A percentile compares a stretch with the other conserved stretches of the same genome.
phyloP scores from a whole-genome alignment of 495 filamentous ascomycete genomes.

The Rusavskia elegans region DNA sequence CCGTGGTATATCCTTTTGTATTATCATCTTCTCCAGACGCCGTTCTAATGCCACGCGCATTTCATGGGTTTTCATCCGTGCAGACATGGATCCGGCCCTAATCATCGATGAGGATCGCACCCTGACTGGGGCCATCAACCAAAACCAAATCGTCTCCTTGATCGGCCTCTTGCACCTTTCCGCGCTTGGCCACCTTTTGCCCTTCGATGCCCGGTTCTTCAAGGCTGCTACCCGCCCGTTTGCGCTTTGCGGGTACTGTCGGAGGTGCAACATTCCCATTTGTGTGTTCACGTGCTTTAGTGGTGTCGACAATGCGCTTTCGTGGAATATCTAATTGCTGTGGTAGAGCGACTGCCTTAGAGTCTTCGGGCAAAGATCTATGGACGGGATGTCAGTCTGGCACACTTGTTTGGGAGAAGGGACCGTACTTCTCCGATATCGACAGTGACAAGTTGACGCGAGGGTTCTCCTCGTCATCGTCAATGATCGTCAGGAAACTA shows the following conservation, averaged over 20 bases:
- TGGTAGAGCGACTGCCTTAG: constrained; percentile 28
- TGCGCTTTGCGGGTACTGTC: constrained; percentile 6
- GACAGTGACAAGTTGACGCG: constrained; percentile 69
- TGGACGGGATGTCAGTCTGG: constrained; percentile 3
- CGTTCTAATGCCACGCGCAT: too few relatives aligned
- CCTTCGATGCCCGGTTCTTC: constrained; percentile 26
- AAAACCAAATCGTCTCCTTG: constrained; percentile 28
- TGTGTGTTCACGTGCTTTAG: constrained; percentile 5
- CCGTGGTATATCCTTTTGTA: too few relatives aligned
- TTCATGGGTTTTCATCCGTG: too few relatives aligned
- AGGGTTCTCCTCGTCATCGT: constrained; percentile 69
- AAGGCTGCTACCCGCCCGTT: constrained; percentile 27
- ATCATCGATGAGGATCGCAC: constrained; percentile 66
- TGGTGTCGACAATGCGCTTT: constrained; percentile 25
- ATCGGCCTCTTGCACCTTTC: constrained; percentile 18
- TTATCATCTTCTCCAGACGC: too few relatives aligned
- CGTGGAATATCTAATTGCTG: constrained; percentile 31
- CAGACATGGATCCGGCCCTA: not conserved
- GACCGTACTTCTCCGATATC: constrained; percentile 29
- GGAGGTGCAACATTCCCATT: constrained; percentile 10
- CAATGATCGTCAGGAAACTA: constrained; percentile 68
- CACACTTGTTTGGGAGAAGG: not conserved
- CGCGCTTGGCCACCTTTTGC: constrained; percentile 28
- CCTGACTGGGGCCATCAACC: constrained; percentile 39
- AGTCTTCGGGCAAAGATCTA: constrained; percentile 19